Evolutionary conservation across 2,329 filamentous ascomycete genomes (phyloP), one percentile per base, ranked within the genome.

Genomic region (Colletotrichum karsti): DNA sequence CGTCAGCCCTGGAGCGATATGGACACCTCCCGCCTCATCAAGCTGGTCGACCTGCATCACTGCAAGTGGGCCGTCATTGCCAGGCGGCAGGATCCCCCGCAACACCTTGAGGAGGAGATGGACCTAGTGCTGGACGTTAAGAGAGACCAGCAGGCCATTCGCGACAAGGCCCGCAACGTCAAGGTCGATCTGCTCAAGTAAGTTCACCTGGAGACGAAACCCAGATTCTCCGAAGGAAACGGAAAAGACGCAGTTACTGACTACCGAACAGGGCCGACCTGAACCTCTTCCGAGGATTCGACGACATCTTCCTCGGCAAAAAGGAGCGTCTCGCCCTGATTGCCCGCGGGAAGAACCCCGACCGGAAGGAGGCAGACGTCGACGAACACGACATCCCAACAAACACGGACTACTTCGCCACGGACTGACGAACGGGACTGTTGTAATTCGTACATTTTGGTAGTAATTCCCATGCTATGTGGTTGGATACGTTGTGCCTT

Each of bases 141-240:
- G 2, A 84, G 87, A 55, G 82, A 84, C 71, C 87, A 88, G 77
- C 87, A 88, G 74, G 84, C 85, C 5, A 81, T 87, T 63, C 85
- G 87, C 7, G 87, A 89, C 79, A 87, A 85, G 76, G 87, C 87
- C n/a, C 83, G 87, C 55, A 83, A 87, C 63, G 70, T 88, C 61
- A 89, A 89, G 77, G 84, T 86, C 37, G 82, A 85, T 33, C 80
- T 85, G 50, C 77, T 89, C 15, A 80, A 80, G 80, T 81, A 71
- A 64, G 79, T 75, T 8, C 22, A 28, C 46, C 33, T 12, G n/a
- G n/a, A n/a, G n/a, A n/a, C n/a, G n/a, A n/a, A n/a, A n/a, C n/a
- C n/a, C n/a, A n/a, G n/a, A n/a, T n/a, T n/a, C n/a, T n/a, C n/a
- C n/a, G n/a, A n/a, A n/a, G n/a, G n/a, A n/a, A n/a, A n/a, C n/a